Base-by-base conservation (phyloP, 495 filamentous ascomycete species). In the Daldinia grandis region DNA sequence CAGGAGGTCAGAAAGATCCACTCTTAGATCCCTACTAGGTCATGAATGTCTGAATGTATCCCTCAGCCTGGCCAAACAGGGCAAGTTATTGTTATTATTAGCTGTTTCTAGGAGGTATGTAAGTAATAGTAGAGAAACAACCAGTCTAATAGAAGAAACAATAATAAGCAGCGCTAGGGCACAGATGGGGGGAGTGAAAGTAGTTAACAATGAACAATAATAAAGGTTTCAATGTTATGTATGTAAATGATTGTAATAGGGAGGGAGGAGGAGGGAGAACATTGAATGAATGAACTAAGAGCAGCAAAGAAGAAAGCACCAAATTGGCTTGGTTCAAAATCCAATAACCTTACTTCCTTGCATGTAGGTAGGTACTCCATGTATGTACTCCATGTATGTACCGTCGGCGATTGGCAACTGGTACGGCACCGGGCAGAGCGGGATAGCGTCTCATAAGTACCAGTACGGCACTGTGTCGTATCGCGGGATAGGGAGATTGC, bases 1-100 rank as follows among this genome's bases (percentile, higher is more conserved):
- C 68, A 71, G 68, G 68, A 69, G 71, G 71, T 64, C 71, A 65
- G 42, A 47, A 64, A 74, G 64, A 71, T 66, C 66, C 66, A 71
- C 62, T 53, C 59, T 55, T 19, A 62, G 59, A 62, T 63, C 62
- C 64, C 64, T 64, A 67, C 53, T 35, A 51, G 49, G 15, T 31
- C 24, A 54, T 38, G 42, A n/a, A 37, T 47, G 19, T 58, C 10
- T 38, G 31, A 55, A 55, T 47, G 42, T 47, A 21, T 47, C 19
- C 12, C 19, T 47, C 17, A 47, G 19, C 42, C 42, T 47, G 42
- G 21, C 19, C 19, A 47, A 47, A 47, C 19, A 3, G 8, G 42
- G 21, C 42, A 47, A 24, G 42, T 47, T 47, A 47, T 47, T 47
- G 42, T 47, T 47, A 47, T 47, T 21, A 47, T 47, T 47, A 47